A percentile compares a stretch with the other conserved stretches of the same genome.
Conservation (phyloP, 2,329 filamentous ascomycete genomes). For the Ascochyta viciae-villosae region DNA sequence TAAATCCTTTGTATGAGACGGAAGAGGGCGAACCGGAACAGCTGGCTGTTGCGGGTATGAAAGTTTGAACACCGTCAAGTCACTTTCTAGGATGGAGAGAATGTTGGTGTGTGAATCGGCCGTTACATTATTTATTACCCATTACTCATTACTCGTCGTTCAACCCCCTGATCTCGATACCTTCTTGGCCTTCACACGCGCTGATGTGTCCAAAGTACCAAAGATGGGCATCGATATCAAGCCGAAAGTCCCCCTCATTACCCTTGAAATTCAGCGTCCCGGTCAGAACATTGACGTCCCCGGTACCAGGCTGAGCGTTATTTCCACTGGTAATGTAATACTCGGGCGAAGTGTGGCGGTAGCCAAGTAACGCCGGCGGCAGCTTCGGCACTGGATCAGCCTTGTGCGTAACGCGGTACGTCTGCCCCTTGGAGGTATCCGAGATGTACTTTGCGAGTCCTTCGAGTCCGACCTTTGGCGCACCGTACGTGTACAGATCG, state of each 20-base stretch:
- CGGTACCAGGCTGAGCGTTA: slow-evolving; percentile 22
- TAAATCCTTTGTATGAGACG: slow-evolving; percentile 46
- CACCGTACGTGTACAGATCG: slow-evolving; percentile 72
- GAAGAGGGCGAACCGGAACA: slow-evolving; percentile 40
- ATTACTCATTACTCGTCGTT: neutral
- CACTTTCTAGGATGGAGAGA: neutral
- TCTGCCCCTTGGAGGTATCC: slow-evolving; percentile 57
- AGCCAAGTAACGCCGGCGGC: slow-evolving; percentile 67
- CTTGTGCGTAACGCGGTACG: slow-evolving; percentile 71
- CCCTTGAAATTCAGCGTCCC: slow-evolving; percentile 34
- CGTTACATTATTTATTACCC: slow-evolving; percentile 1
- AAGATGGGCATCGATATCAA: slow-evolving; percentile 42
- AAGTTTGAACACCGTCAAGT: slow-evolving; percentile 17
- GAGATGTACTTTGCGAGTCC: slow-evolving; percentile 63
- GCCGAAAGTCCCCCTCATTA: slow-evolving; percentile 38
- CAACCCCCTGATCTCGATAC: slow-evolving; percentile 34
- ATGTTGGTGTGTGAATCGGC: neutral
- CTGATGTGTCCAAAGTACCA: slow-evolving; percentile 48
- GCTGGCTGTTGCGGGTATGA: slow-evolving; percentile 33
- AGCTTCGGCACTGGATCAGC: slow-evolving; percentile 73
- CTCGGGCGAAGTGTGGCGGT: slow-evolving; percentile 72
- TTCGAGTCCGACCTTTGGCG: slow-evolving; percentile 69
- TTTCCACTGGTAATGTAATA: slow-evolving; percentile 58
- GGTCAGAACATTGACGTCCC: slow-evolving; percentile 30
- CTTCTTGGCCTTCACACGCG: slow-evolving; percentile 37